phyloP scores from a whole-genome alignment of 2,329 filamentous ascomycete genomes.

The Fusarium sp. region DNA sequence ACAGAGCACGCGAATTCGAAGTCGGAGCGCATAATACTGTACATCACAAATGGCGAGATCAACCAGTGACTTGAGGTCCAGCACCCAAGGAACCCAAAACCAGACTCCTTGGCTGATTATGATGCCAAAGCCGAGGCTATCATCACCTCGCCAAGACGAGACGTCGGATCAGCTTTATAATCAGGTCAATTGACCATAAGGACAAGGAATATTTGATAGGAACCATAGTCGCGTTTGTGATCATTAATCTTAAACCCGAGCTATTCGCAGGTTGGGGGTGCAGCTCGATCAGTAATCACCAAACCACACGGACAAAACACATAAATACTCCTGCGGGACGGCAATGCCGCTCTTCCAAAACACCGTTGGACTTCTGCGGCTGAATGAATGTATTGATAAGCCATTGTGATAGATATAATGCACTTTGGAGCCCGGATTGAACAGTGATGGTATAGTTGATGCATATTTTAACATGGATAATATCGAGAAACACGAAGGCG shows the following conservation, averaged over 20 bases:
- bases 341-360: neutral
- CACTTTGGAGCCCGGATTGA: neutral
- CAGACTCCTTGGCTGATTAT: neutral
- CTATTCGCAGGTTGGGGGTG: neutral
- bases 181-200: neutral
- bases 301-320: neutral
- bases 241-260: constrained; percentile 26
- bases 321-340: constrained; percentile 5
- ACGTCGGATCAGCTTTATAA: neutral
- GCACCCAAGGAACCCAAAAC: neutral
- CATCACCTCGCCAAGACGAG: fast-evolving
- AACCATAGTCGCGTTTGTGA: neutral
- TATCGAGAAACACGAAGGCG: constrained; percentile 3
- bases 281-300: constrained; percentile 34
- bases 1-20: neutral
- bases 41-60: neutral
- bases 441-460: neutral
- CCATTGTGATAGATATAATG: neutral
- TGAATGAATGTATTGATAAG: neutral
- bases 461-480: constrained; percentile 14
- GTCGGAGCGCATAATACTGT: neutral
- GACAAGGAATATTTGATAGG: neutral
- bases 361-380: neutral
- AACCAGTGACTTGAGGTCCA: neutral
- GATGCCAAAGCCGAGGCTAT: neutral